Percentiles rank a stretch among this genome's conserved stretches.
Evolutionary conservation across 1,284 basidiomycete species (phyloP).

Genomic region (Austroboletus rostrupii): DNA sequence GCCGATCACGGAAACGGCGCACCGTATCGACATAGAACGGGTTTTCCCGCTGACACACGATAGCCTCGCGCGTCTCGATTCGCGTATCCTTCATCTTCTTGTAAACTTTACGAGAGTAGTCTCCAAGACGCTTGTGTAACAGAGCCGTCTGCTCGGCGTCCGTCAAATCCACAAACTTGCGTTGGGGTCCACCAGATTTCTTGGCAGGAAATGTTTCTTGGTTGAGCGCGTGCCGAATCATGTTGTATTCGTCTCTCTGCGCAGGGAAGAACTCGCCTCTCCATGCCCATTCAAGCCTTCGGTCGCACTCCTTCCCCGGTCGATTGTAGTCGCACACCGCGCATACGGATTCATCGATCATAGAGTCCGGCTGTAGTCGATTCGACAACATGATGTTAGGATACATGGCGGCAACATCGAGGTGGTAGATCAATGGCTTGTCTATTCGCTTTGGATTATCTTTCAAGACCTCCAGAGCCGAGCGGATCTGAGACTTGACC

Average conservation of each 20-base stretch:
- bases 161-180: slow-evolving; percentile 86
- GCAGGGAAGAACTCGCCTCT: slow-evolving; percentile 98
- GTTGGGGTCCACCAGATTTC: slow-evolving; percentile 66
- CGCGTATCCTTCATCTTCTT: slow-evolving; percentile 99
- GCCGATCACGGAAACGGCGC: slow-evolving; percentile 93
- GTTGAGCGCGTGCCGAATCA: slow-evolving; percentile 96
- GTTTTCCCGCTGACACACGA: slow-evolving; percentile 97
- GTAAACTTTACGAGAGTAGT: slow-evolving; percentile 98
- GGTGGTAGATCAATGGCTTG: slow-evolving; percentile 95
- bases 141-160: slow-evolving; percentile 87
- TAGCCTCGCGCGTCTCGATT: slow-evolving; percentile 90
- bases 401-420: slow-evolving; percentile 99
- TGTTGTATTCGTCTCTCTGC: slow-evolving; percentile 96
- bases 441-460: slow-evolving; percentile 89
- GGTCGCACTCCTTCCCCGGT: slow-evolving; percentile 92
- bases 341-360: slow-evolving; percentile 94
- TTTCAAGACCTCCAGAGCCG: slow-evolving; percentile 84
- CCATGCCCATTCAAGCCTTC: slow-evolving; percentile 98
- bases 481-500: slow-evolving; percentile 78
- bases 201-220: slow-evolving; percentile 91
- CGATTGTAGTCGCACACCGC: slow-evolving; percentile 99
- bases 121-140: slow-evolving; percentile 94
- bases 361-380: slow-evolving; percentile 96
- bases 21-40: slow-evolving; percentile 99
- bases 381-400: slow-evolving; percentile 99